phyloP scores from a whole-genome alignment of 2,329 filamentous ascomycete species.

The Cladophialophora psammophila region DNA sequence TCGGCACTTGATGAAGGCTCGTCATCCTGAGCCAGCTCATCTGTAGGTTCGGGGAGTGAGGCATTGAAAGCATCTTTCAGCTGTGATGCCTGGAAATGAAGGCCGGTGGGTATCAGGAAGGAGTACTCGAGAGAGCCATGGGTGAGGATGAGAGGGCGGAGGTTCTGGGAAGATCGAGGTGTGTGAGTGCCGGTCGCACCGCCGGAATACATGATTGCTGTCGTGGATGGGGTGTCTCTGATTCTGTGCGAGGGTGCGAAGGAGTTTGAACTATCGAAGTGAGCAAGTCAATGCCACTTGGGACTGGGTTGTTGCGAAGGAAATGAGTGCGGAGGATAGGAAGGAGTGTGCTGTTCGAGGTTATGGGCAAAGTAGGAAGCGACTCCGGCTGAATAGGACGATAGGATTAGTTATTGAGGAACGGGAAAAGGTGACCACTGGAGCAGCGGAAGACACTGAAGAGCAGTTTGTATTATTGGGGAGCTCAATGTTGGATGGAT shows the following conservation, averaged over 20 bases:
- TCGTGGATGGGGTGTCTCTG: constrained; percentile 9
- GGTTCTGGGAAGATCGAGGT: constrained; percentile 88
- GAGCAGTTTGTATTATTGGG: constrained; percentile 8
- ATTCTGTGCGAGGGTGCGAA: not conserved
- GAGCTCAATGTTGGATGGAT: constrained; percentile 19
- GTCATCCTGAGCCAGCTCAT: constrained; percentile 96
- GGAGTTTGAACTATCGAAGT: constrained; percentile 28
- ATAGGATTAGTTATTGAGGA: constrained; percentile 30
- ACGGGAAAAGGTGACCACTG: constrained; percentile 14
- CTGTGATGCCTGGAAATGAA: constrained; percentile 95
- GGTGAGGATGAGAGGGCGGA: constrained; percentile 86
- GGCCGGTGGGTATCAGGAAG: constrained; percentile 90
- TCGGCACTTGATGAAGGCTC: constrained; percentile 96
- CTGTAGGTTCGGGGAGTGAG: constrained; percentile 86
- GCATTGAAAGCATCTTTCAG: constrained; percentile 89
- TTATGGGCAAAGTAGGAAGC: not conserved
- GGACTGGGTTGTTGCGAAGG: constrained; percentile 10
- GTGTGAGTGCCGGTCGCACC: constrained; percentile 90
- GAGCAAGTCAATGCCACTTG: constrained; percentile 43
- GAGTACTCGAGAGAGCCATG: constrained; percentile 97
- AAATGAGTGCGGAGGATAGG: constrained; percentile 23
- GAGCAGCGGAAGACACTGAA: constrained; percentile 24
- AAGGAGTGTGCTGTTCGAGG: constrained; percentile 1
- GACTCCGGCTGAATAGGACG: constrained; percentile 3
- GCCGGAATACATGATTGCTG: constrained; percentile 41